These are phyloP conservation scores for Cercospora brassicicola DNA, from an alignment of 2,329 filamentous ascomycete genomes.

Conservation along the genomic window DNA sequence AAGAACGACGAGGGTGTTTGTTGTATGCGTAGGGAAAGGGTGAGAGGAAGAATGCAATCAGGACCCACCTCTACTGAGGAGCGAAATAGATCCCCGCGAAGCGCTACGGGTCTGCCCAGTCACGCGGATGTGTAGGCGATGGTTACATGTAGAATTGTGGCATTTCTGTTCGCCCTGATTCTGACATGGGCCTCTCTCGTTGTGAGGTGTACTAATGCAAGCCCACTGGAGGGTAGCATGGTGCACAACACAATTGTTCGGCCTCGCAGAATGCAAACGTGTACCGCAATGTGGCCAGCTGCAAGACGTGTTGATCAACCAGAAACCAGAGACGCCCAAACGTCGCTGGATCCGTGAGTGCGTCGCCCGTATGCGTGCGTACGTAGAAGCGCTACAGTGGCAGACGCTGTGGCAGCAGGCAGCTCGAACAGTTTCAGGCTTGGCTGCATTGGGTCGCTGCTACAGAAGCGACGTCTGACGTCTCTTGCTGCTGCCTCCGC, in stretches of 20 bases:
- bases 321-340: conserved; percentile 3
- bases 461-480: conserved; percentile 10
- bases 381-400: conserved; percentile 11
- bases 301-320: conserved; percentile 5
- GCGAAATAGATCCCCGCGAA: neutral
- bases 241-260: conserved; percentile 8
- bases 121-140: conserved; percentile 18
- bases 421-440: conserved; percentile 9
- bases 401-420: conserved; percentile 17
- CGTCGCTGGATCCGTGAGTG: conserved; percentile 16
- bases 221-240: conserved; percentile 10
- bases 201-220: conserved; percentile 8
- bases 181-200: conserved; percentile 3
- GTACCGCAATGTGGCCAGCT: conserved; percentile 10
- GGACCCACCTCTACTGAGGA: conserved; percentile 18
- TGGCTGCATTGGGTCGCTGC: conserved; percentile 14
- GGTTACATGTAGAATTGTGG: conserved; percentile 15
- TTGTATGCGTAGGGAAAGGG: neutral
- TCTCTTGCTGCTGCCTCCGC: neutral
- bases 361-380: conserved; percentile 13
- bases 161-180: conserved; percentile 1
- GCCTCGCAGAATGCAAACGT: conserved; percentile 11
- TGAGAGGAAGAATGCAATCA: neutral
- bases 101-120: conserved; percentile 15
- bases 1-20: conserved; percentile 1